A percentile compares a stretch with the other conserved stretches of the same genome.
Evolutionary conservation across 768 basidiomycete genomes (phyloP).

Genomic region (Boletus pseudopeckii): DNA sequence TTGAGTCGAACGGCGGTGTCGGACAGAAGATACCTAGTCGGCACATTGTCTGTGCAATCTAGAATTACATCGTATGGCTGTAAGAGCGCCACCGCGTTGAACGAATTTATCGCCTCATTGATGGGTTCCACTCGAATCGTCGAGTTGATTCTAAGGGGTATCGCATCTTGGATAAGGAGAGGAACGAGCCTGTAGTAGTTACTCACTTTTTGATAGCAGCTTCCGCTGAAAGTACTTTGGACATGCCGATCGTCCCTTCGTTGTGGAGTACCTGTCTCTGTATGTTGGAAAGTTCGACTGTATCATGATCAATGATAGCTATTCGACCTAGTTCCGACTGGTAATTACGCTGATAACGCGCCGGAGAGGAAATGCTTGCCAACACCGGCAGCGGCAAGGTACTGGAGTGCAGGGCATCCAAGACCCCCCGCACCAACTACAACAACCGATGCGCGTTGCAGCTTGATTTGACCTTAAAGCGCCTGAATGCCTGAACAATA

Average conservation of each 20-base stretch:
- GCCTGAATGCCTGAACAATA: background rate
- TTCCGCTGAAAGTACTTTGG: slow-evolving; percentile 82
- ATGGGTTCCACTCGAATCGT: slow-evolving; percentile 56
- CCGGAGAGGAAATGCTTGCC: slow-evolving; percentile 47
- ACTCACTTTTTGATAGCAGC: slow-evolving; percentile 61
- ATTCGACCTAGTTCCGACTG: slow-evolving; percentile 57
- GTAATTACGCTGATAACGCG: slow-evolving; percentile 1
- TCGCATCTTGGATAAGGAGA: background rate
- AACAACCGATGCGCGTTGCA: slow-evolving; percentile 70
- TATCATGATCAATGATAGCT: slow-evolving; percentile 86
- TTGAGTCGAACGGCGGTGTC: slow-evolving; percentile 73
- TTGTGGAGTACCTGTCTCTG: slow-evolving; percentile 90
- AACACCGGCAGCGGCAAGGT: slow-evolving; percentile 88
- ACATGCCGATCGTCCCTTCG: slow-evolving; percentile 49
- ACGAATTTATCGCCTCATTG: slow-evolving; percentile 48
- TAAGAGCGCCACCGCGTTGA: slow-evolving; percentile 63
- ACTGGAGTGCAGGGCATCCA: slow-evolving; percentile 93
- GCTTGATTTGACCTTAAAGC: slow-evolving; percentile 74
- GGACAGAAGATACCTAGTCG: slow-evolving; percentile 89
- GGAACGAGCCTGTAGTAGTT: too few relatives aligned
- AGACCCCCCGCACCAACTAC: slow-evolving; percentile 95
- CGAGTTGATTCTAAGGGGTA: slow-evolving; percentile 67
- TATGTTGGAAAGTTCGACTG: slow-evolving; percentile 84
- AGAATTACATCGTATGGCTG: slow-evolving; percentile 70
- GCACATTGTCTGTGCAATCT: slow-evolving; percentile 93